Percentiles rank a stretch among this genome's conserved stretches.
These are phyloP conservation scores for Glarea lozoyensis DNA, from an alignment of 495 filamentous ascomycete species.

Conservation along the genomic window DNA sequence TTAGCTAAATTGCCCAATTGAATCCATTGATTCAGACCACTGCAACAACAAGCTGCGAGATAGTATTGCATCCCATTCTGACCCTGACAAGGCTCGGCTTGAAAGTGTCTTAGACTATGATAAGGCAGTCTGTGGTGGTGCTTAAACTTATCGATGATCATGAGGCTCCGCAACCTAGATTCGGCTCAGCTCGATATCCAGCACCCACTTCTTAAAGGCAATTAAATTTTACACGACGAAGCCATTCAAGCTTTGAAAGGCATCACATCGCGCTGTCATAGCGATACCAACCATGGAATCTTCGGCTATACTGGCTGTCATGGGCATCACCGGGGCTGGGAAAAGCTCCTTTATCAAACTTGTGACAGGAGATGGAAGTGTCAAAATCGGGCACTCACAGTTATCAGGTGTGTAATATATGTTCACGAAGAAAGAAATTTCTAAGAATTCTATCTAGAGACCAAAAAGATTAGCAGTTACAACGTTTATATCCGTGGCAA, in stretches of 20 bases:
- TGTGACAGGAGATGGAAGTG: not conserved
- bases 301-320: constrained; percentile 23
- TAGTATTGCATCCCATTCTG: no score
- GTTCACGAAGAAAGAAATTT: no score
- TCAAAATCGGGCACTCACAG: no score
- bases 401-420: no score
- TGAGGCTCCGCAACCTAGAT: not conserved
- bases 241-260: not conserved
- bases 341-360: constrained; percentile 27
- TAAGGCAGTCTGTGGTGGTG: no score
- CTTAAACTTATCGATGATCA: not conserved
- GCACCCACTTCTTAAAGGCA: not conserved
- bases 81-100: no score
- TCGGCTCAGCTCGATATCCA: not conserved
- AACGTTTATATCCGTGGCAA: not conserved
- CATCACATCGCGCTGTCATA: not conserved
- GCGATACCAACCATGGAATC: not conserved
- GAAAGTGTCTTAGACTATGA: no score
- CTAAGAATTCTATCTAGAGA: no score
- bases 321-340: constrained; percentile 27
- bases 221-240: not conserved
- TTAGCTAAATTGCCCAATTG: no score
- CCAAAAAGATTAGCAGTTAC: no score
- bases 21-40: no score
- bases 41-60: no score